Conservation (phyloP, 257 asterid genomes). For the Jacaranda copaia region DNA sequence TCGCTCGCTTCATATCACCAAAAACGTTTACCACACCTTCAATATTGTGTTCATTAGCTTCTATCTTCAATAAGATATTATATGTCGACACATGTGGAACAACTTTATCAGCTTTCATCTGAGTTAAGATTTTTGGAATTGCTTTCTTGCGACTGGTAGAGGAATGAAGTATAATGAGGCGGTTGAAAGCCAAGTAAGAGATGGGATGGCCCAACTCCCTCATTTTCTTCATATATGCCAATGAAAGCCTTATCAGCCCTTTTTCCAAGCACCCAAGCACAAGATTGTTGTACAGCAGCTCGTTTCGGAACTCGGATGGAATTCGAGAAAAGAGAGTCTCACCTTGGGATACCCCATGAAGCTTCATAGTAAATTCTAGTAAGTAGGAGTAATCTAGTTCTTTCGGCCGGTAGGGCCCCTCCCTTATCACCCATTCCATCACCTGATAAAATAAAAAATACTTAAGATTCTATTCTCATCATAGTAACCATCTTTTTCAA, state of each 20-base stretch:
- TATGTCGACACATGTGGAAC: slow-evolving; percentile 75
- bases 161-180: slow-evolving; percentile 83
- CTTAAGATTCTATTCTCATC: not conserved
- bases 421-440: slow-evolving; percentile 98
- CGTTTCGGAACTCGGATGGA: slow-evolving; percentile 73
- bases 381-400: slow-evolving; percentile 86
- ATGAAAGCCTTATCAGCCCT: slow-evolving; percentile 72
- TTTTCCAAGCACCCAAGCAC: slow-evolving; percentile 90
- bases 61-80: slow-evolving; percentile 78
- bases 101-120: slow-evolving; percentile 90
- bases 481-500: slow-evolving; percentile 5
- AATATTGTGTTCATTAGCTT: slow-evolving; percentile 78
- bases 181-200: slow-evolving; percentile 82
- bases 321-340: slow-evolving; percentile 76
- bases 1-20: slow-evolving; percentile 64
- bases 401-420: slow-evolving; percentile 80
- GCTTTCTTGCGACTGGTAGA: slow-evolving; percentile 69
- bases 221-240: slow-evolving; percentile 89
- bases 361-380: slow-evolving; percentile 83
- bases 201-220: slow-evolving; percentile 78
- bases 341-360: slow-evolving; percentile 79
- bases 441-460: slow-evolving; percentile 56
- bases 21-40: slow-evolving; percentile 71
- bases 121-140: slow-evolving; percentile 67
- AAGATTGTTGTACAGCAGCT: slow-evolving; percentile 81